Conservation (phyloP, 371 early-diverging fungal species). For the Lichtheimia corymbifera region DNA sequence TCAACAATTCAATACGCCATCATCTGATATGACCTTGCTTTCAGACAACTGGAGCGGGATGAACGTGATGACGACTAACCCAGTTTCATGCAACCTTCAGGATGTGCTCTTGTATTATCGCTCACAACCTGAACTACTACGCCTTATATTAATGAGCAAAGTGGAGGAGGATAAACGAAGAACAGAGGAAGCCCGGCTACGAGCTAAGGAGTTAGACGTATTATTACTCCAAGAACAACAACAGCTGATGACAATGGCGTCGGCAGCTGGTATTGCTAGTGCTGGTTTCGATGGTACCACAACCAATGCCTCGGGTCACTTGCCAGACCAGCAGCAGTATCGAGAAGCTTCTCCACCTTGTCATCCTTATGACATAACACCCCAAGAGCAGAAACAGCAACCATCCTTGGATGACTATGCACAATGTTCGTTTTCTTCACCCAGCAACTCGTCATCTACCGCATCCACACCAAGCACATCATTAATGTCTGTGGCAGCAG, state of each 20-base stretch:
- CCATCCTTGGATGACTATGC: slow-evolving; percentile 8
- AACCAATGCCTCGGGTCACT: neutral
- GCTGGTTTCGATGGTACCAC: slow-evolving; percentile 1
- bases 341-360: slow-evolving; percentile 8
- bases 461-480: slow-evolving; percentile 5
- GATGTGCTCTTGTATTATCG: slow-evolving; percentile 40
- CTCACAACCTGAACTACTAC: slow-evolving; percentile 61
- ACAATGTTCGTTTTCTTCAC: slow-evolving; percentile 4
- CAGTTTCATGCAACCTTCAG: slow-evolving; percentile 49
- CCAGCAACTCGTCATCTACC: slow-evolving; percentile 9
- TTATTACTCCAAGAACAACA: slow-evolving; percentile 38
- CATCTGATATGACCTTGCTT: slow-evolving; percentile 4
- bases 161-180: slow-evolving; percentile 67
- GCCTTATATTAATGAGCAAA: slow-evolving; percentile 60
- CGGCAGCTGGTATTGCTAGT: slow-evolving; percentile 6
- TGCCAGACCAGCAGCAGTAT: neutral
- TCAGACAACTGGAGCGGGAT: neutral
- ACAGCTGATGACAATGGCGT: slow-evolving; percentile 8
- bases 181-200: slow-evolving; percentile 48
- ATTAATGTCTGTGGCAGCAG: slow-evolving; percentile 5
- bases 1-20: slow-evolving; percentile 7
- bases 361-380: slow-evolving; percentile 6
- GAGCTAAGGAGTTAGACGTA: slow-evolving; percentile 46
- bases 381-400: slow-evolving; percentile 6
- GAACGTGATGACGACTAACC: slow-evolving; percentile 8